phyloP scores from a whole-genome alignment of 2,329 filamentous ascomycete species.

The Fusarium secorum region DNA sequence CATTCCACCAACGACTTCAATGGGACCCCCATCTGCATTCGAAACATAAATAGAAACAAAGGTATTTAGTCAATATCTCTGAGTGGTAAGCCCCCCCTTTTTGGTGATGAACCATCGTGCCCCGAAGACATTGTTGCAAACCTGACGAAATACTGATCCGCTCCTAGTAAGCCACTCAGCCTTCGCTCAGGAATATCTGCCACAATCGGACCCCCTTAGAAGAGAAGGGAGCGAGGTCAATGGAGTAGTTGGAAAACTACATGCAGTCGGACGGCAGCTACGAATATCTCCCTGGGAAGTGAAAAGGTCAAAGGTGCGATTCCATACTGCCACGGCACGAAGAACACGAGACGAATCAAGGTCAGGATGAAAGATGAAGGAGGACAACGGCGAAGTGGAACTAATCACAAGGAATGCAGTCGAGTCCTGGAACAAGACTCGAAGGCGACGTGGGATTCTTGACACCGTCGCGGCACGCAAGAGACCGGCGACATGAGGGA shows the following conservation, averaged over 20 bases:
- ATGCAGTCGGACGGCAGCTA: fast-evolving
- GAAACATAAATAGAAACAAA: fast-evolving
- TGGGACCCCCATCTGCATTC: fast-evolving
- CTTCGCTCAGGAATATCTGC: fast-evolving
- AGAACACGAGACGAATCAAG: not conserved
- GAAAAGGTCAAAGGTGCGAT: no score
- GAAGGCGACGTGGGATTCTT: no score
- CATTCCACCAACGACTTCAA: fast-evolving
- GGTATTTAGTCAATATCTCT: not conserved
- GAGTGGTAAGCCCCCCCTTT: not conserved
- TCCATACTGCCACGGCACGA: fast-evolving
- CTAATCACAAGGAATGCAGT: fast-evolving
- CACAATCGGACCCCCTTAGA: fast-evolving
- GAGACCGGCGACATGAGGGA: fast-evolving
- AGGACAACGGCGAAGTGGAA: not conserved
- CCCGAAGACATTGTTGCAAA: fast-evolving
- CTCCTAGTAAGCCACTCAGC: fast-evolving
- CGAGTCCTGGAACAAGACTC: not conserved
- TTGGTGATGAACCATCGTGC: fast-evolving
- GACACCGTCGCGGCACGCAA: not conserved
- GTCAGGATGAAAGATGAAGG: not conserved
- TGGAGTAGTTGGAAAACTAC: no score
- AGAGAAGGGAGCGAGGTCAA: not conserved
- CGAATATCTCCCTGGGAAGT: not conserved
- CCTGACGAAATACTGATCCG: not conserved